Percentiles rank a stretch among this genome's conserved stretches.
Evolutionary conservation across 2,329 filamentous ascomycete genomes (phyloP).

Genomic region (Scortechinia acanthostroma): DNA sequence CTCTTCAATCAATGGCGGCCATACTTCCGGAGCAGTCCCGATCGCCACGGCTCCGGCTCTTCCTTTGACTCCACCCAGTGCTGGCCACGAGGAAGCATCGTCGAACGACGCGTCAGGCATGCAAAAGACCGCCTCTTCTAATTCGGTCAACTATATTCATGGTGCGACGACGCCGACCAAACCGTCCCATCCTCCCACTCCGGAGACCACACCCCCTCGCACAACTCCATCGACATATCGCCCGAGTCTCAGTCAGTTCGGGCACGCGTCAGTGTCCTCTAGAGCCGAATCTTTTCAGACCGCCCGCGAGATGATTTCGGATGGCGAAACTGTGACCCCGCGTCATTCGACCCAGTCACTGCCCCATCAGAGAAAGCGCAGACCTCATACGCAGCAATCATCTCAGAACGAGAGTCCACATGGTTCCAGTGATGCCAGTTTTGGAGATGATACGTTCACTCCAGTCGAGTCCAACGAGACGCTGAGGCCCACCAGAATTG

Average conservation of each 20-base stretch:
- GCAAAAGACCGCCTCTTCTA: too few relatives aligned
- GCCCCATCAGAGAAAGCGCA: too few relatives aligned
- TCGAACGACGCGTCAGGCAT: too few relatives aligned
- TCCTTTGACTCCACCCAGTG: not conserved
- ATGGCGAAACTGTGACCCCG: not conserved
- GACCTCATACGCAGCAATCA: too few relatives aligned
- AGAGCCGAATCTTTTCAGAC: constrained; percentile 1
- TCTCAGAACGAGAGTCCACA: too few relatives aligned
- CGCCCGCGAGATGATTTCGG: not conserved
- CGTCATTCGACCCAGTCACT: not conserved
- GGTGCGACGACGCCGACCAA: not conserved
- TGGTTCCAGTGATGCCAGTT: too few relatives aligned
- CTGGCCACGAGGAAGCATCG: not conserved
- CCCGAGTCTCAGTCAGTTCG: not conserved
- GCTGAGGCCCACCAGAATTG: too few relatives aligned
- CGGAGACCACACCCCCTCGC: not conserved
- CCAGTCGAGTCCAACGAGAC: too few relatives aligned
- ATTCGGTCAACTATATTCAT: too few relatives aligned
- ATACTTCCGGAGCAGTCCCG: too few relatives aligned
- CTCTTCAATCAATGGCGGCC: not conserved
- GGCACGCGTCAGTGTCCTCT: not conserved
- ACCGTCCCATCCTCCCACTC: not conserved
- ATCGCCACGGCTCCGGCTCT: not conserved
- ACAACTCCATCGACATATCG: not conserved
- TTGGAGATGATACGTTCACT: too few relatives aligned